These are phyloP conservation scores for Filosporella fistucella DNA, from an alignment of 495 filamentous ascomycete species.

Conservation along the genomic window DNA sequence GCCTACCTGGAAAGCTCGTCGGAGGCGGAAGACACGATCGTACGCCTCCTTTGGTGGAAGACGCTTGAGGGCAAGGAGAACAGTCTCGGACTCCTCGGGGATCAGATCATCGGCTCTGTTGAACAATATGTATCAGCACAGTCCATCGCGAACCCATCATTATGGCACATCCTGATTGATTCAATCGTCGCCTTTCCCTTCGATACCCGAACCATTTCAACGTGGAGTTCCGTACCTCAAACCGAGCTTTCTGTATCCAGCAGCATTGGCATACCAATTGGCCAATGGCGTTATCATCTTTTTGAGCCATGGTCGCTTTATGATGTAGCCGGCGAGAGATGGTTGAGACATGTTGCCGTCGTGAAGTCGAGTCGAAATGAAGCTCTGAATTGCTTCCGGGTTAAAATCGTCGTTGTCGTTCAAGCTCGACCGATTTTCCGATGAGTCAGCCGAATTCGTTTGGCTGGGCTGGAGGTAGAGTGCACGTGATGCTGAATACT, in stretches of 20 bases:
- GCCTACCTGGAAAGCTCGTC: constrained; percentile 87
- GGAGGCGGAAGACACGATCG: constrained; percentile 94
- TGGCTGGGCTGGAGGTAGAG: no score
- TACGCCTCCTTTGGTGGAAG: constrained; percentile 86
- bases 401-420: constrained; percentile 8
- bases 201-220: no score
- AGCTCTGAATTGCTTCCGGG: constrained; percentile 9
- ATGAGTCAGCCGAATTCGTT: no score
- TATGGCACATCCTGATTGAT: neutral
- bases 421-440: constrained; percentile 1
- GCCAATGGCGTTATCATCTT: constrained; percentile 73
- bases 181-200: neutral
- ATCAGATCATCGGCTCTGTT: constrained; percentile 88
- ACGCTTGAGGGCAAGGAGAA: constrained; percentile 84
- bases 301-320: constrained; percentile 79
- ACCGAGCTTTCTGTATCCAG: constrained; percentile 91
- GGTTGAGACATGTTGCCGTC: constrained; percentile 64
- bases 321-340: constrained; percentile 63
- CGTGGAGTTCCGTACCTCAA: constrained; percentile 59
- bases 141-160: neutral
- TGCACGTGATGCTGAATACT: no score
- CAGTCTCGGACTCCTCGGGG: constrained; percentile 79
- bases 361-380: constrained; percentile 10
- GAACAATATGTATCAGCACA: constrained; percentile 10
- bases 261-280: constrained; percentile 76